Conservation (phyloP, 495 filamentous ascomycete genomes). For the Hypoxylon cercidicola region DNA sequence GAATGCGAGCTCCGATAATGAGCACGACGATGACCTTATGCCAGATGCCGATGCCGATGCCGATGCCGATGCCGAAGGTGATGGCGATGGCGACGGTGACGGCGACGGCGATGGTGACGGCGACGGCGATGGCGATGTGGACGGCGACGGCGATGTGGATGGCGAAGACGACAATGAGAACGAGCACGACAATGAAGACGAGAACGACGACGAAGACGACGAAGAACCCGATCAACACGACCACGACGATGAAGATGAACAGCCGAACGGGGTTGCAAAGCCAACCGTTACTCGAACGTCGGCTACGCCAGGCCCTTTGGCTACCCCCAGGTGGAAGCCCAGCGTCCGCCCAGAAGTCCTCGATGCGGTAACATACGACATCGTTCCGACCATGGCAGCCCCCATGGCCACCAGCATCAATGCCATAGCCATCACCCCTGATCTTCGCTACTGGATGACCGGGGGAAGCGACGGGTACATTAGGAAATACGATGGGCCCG, state of each 20-base stretch:
- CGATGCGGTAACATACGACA: constrained; percentile 89
- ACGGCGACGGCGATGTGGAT: constrained; percentile 52
- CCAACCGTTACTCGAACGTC: constrained; percentile 53
- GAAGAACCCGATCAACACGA: constrained; percentile 65
- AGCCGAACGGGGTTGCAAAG: constrained; percentile 34
- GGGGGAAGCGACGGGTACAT: constrained; percentile 95
- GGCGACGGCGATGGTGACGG: constrained; percentile 53
- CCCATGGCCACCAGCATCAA: constrained; percentile 97
- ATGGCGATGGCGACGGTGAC: constrained; percentile 62
- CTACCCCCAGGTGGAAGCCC: constrained; percentile 63
- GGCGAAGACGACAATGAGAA: constrained; percentile 68
- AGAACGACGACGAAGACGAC: constrained; percentile 67
- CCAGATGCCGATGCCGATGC: constrained; percentile 62
- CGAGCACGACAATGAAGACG: constrained; percentile 58
- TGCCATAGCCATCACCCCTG: constrained; percentile 87
- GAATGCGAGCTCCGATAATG: constrained; percentile 75
- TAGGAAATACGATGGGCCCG: constrained; percentile 93
- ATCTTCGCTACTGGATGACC: constrained; percentile 95
- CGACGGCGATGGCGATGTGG: constrained; percentile 55
- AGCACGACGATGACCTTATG: constrained; percentile 67
- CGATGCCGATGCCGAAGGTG: constrained; percentile 57
- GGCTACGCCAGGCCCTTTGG: constrained; percentile 58
- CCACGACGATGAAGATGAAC: constrained; percentile 68
- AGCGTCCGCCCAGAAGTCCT: constrained; percentile 81
- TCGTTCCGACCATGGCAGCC: constrained; percentile 95